Evolutionary conservation across 2,329 filamentous ascomycete genomes (phyloP), one percentile per base, ranked within the genome.

Genomic region (Colletotrichum sp.): DNA sequence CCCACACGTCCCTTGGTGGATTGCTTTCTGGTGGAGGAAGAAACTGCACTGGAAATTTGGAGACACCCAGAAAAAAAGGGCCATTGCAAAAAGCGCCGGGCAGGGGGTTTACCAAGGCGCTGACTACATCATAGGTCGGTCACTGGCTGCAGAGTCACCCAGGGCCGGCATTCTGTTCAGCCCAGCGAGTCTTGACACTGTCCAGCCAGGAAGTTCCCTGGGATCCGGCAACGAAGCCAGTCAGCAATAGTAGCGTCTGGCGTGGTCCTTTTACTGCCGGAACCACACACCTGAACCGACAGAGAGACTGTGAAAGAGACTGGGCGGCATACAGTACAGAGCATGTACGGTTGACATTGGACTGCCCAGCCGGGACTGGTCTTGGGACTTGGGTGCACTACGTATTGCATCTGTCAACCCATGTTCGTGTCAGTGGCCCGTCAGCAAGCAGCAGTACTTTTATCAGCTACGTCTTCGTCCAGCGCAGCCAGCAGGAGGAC

Each of bases 101-200:
- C 73, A 72, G 68, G 70, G 73, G 63, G 63, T 39, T 57, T 55
- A 63, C 39, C 63, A 72, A 72, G 63, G 30, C 69, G 39, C 52
- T 13, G 49, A 69, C 39, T 73, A 73, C 73, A 76, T 76, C 74
- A 76, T 76, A 63, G 64, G 59, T 52, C 32, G 73, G 59, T 76
- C 73, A 72, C 34, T n/a, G 28, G 70, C 24, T 34, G 24, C 32
- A 49, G 18, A n/a, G 32, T 26, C 32, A 28, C 63, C 21, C 13
- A 63, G 62, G 62, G 60, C 44, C 36, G 21, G 62, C 24, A 74
- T 21, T 30, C 26, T 59, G 21, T 8, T 24, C 8, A 55, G 24
- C 15, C 10, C 34, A 24, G 39, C 49, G 18, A 24, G 36, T 55
- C 34, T 55, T 52, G 39, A 55, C 64, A 55, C 32, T 18, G 44